Base-by-base conservation (phyloP, 2,329 filamentous ascomycete genomes). In the Nemania abortiva region DNA sequence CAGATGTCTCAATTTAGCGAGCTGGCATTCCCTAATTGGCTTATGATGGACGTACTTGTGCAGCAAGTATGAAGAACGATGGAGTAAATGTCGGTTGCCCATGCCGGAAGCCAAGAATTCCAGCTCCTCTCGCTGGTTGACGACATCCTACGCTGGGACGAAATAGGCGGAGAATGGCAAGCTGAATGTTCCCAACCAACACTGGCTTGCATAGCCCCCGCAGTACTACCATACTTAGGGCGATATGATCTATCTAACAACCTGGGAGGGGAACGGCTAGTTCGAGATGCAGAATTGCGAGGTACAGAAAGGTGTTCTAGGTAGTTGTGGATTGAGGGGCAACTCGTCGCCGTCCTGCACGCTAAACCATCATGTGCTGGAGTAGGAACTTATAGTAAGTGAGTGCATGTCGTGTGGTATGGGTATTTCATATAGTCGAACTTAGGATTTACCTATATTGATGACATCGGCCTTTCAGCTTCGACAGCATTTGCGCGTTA, bases 131-230 rank as follows among this genome's bases (percentile, higher is more conserved):
- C 42, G 18, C 24, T 22, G 34, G 34, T 63, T 53, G 45, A 34
- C 53, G 53, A 47, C 34, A 20, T 29, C 7, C 29, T 47, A 34
- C 64, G 58, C 52, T 58, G 61, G 27, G 34, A 56, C 20, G n/a
- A 49, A 67, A 59, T 27, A 9, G 54, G 59, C 47, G 27, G 27
- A n/a, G 11, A 42, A 49, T 63, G 65, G 65, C 59, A 58, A 67
- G 65, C 65, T 67, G 65, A 67, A 67, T 20, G 34, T 58, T 50
- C 24, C 22, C 6, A 20, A 53, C 47, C 22, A 39, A 50, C 50
- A 5, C 22, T 63, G 39, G 29, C 52, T 29, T 63, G 58, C 65
- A 67, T 63, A 18, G 15, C 52, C 64, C 58, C 58, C 58, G 58
- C 58, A 62, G 31, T 20, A 49, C 27, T 39, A 53, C 57, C 29